Evolutionary conservation across 805 yeast species (phyloP).

Genomic region (Maudiozyma barnettii): DNA sequence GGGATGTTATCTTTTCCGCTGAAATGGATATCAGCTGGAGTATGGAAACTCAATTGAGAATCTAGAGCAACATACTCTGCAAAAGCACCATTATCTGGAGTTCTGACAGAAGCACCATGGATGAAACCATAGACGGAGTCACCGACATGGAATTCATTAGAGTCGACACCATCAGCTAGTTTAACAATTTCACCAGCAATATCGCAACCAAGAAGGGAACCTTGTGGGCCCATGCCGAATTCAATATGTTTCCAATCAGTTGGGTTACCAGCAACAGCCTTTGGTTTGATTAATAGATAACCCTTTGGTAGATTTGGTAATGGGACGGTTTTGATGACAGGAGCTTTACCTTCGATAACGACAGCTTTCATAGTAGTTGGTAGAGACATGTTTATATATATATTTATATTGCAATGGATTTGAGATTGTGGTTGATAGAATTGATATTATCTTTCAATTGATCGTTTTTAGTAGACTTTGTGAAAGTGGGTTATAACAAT

Average conservation of each 20-base stretch:
- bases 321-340: conserved; percentile 24
- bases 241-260: conserved; percentile 60
- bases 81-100: conserved; percentile 46
- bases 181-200: conserved; percentile 50
- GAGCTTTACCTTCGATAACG: conserved; percentile 29
- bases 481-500: not conserved
- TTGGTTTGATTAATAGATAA: conserved; percentile 38
- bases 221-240: conserved; percentile 33
- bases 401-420: no score
- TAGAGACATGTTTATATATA: conserved; percentile 3
- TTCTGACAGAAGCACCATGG: conserved; percentile 42
- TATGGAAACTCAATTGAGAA: conserved; percentile 15
- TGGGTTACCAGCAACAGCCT: conserved; percentile 55
- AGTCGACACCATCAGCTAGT: conserved; percentile 34
- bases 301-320: conserved; percentile 23
- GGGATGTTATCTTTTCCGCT: conserved; percentile 22
- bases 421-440: no score
- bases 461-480: not conserved
- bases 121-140: conserved; percentile 46
- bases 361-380: conserved; percentile 34
- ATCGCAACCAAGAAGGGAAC: conserved; percentile 50
- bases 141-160: conserved; percentile 34
- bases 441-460: no score
- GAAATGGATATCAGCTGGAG: conserved; percentile 8
- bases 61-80: conserved; percentile 39